Evolutionary conservation across 2,329 filamentous ascomycete species (phyloP).

Genomic region (Emmonsiellopsis sp.): DNA sequence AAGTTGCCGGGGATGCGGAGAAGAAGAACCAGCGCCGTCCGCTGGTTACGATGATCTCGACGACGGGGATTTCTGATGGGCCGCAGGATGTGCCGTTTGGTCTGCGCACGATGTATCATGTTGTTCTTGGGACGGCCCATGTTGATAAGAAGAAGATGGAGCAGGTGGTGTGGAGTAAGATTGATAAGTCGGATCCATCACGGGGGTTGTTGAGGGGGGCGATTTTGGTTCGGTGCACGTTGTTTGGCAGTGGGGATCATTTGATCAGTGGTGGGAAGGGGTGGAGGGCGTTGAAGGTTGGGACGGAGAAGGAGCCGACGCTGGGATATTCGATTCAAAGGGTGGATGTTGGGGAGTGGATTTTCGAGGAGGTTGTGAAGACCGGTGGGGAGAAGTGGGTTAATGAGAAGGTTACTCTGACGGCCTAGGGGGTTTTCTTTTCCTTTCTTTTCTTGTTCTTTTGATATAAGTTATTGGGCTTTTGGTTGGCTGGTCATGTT

Average conservation of each 20-base stretch:
- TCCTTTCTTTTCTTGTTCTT: neutral
- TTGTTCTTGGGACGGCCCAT: slow-evolving; percentile 19
- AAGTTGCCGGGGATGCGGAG: neutral
- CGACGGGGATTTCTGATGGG: slow-evolving; percentile 17
- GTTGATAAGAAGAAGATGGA: slow-evolving; percentile 17
- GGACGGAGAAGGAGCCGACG: slow-evolving; percentile 19
- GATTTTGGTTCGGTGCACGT: slow-evolving; percentile 19
- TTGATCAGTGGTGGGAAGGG: slow-evolving; percentile 12
- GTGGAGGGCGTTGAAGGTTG: slow-evolving; percentile 16
- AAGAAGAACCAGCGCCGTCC: slow-evolving; percentile 8
- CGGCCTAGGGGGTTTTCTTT: slow-evolving; percentile 4
- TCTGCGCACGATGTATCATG: slow-evolving; percentile 14
- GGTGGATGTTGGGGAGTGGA: slow-evolving; percentile 22
- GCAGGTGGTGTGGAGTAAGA: slow-evolving; percentile 10
- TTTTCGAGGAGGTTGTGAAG: slow-evolving; percentile 20
- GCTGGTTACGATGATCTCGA: slow-evolving; percentile 16
- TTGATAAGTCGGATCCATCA: slow-evolving; percentile 14
- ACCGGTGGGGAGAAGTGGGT: slow-evolving; percentile 12
- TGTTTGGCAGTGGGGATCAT: slow-evolving; percentile 17
- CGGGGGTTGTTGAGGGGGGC: slow-evolving; percentile 12
- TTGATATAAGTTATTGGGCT: neutral
- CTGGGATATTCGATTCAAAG: slow-evolving; percentile 20
- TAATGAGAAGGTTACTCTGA: slow-evolving; percentile 18
- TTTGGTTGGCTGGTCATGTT: neutral
- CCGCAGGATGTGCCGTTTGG: slow-evolving; percentile 10